phyloP scores from a whole-genome alignment of 1,284 basidiomycete genomes.

The Mycosarcoma mackinlayi region DNA sequence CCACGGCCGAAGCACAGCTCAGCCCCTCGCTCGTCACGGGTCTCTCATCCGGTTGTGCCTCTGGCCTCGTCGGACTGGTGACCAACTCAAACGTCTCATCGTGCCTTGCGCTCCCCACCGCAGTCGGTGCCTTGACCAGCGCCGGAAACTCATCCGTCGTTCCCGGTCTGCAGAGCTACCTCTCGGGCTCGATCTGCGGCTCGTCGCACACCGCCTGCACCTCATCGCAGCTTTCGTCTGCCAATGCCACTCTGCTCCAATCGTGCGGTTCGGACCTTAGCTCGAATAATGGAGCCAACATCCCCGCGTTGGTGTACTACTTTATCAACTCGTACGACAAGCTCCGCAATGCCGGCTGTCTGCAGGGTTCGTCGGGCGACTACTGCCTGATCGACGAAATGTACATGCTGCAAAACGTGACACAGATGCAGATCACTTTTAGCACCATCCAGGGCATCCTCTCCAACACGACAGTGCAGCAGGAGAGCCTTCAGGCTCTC shows the following conservation, averaged over 20 bases:
- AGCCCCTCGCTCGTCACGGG: slow-evolving; percentile 46
- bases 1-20: slow-evolving; percentile 30
- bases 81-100: slow-evolving; percentile 39
- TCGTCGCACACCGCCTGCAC: slow-evolving; percentile 24
- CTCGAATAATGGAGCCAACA: slow-evolving; percentile 16
- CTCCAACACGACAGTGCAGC: slow-evolving; percentile 11
- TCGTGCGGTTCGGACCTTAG: slow-evolving; percentile 24
- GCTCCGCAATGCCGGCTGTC: slow-evolving; percentile 26
- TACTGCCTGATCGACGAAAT: slow-evolving; percentile 26
- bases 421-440: slow-evolving; percentile 19
- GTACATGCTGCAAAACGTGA: slow-evolving; percentile 37
- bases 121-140: slow-evolving; percentile 38
- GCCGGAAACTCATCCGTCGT: slow-evolving; percentile 31
- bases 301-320: slow-evolving; percentile 38
- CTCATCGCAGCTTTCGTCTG: slow-evolving; percentile 15
- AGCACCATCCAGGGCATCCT: slow-evolving; percentile 19
- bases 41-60: slow-evolving; percentile 34
- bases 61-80: slow-evolving; percentile 30
- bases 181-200: slow-evolving; percentile 28
- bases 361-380: slow-evolving; percentile 17
- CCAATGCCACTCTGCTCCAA: slow-evolving; percentile 36
- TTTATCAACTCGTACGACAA: slow-evolving; percentile 39
- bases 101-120: slow-evolving; percentile 32
- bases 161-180: slow-evolving; percentile 33
- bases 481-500: slow-evolving; percentile 19